These are phyloP conservation scores for Fusarium buxicola DNA, from an alignment of 2,329 filamentous ascomycete species.

Conservation along the genomic window DNA sequence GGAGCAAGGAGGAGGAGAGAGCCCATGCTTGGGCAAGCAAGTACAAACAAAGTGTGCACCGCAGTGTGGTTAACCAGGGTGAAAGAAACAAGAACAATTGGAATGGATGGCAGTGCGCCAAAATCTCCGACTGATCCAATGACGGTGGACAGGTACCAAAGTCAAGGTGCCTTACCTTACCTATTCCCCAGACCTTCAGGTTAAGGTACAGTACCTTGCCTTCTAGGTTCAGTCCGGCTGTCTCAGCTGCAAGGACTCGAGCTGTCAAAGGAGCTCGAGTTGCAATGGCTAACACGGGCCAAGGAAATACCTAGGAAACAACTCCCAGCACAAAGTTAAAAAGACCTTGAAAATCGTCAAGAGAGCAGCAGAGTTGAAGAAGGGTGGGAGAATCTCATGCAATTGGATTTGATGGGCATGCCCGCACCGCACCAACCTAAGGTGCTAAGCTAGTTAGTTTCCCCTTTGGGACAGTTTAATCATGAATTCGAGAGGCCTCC, in stretches of 20 bases:
- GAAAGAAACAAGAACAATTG: slow-evolving; percentile 16
- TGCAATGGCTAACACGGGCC: no score
- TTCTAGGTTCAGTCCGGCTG: no score
- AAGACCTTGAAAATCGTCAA: no score
- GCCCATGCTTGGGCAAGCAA: background rate
- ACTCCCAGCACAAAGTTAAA: no score
- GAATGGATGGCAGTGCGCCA: slow-evolving; percentile 19
- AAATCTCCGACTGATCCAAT: slow-evolving; percentile 11
- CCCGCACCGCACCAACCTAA: slow-evolving; percentile 1
- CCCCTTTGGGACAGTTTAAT: slow-evolving; percentile 25
- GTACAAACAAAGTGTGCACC: background rate
- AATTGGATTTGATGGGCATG: slow-evolving; percentile 2
- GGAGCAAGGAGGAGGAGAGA: slow-evolving; percentile 6
- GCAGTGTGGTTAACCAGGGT: slow-evolving; percentile 14
- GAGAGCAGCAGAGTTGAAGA: background rate
- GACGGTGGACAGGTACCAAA: background rate
- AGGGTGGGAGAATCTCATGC: background rate
- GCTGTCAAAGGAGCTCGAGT: no score
- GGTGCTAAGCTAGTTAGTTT: slow-evolving; percentile 23
- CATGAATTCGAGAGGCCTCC: slow-evolving; percentile 33
- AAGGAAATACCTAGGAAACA: no score
- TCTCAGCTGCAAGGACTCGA: no score
- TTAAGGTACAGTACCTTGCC: no score
- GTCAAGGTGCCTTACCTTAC: no score
- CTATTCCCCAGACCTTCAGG: no score